Percentiles rank a stretch among this genome's conserved stretches.
Evolutionary conservation across 495 filamentous ascomycete species (phyloP).

Genomic region (Xylaria cubensis): DNA sequence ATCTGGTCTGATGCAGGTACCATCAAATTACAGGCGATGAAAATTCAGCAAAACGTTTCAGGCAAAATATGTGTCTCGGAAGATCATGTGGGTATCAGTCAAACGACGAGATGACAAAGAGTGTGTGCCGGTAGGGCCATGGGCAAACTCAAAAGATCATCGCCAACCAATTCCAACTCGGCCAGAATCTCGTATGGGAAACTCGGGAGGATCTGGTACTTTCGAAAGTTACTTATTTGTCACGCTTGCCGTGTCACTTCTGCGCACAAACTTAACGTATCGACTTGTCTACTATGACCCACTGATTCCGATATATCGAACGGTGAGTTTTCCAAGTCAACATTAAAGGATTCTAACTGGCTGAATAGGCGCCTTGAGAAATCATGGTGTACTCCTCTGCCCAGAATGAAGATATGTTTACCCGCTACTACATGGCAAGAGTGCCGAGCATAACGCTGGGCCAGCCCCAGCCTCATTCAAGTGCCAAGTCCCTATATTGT

Average conservation of each 20-base stretch:
- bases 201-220: slow-evolving; percentile 20
- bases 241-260: slow-evolving; percentile 20
- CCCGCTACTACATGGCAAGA: slow-evolving; percentile 23
- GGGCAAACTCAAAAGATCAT: slow-evolving; percentile 14
- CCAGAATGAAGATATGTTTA: slow-evolving; percentile 2
- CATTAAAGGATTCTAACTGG: slow-evolving; percentile 12
- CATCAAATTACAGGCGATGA: slow-evolving; percentile 28
- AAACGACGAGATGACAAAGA: slow-evolving; percentile 11
- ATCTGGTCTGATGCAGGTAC: slow-evolving; percentile 24
- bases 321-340: slow-evolving; percentile 14
- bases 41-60: slow-evolving; percentile 27
- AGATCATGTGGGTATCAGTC: slow-evolving; percentile 8
- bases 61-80: slow-evolving; percentile 22
- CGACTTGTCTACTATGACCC: slow-evolving; percentile 12
- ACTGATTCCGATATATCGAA: slow-evolving; percentile 20
- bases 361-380: slow-evolving; percentile 18
- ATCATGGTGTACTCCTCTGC: slow-evolving; percentile 14
- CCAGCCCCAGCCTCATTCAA: slow-evolving; percentile 23
- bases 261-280: not conserved
- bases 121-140: not conserved
- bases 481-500: slow-evolving; percentile 6
- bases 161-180: slow-evolving; percentile 15
- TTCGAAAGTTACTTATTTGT: slow-evolving; percentile 20
- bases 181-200: slow-evolving; percentile 18
- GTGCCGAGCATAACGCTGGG: slow-evolving; percentile 20